phyloP scores from a whole-genome alignment of 495 filamentous ascomycete genomes.

The Lindgomyces ingoldianus region DNA sequence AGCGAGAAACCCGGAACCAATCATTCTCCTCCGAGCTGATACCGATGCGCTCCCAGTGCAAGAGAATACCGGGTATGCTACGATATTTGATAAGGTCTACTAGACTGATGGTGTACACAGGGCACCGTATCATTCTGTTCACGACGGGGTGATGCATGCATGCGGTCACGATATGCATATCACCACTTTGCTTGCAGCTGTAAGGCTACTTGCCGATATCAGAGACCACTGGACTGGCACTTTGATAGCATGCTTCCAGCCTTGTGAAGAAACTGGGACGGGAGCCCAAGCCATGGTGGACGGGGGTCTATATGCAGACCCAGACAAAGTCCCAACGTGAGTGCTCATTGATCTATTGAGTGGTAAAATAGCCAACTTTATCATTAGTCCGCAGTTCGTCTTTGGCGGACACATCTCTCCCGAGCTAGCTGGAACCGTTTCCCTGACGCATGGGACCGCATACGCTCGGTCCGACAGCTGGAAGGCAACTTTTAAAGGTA shows the following conservation, averaged over 20 bases:
- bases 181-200: conserved; percentile 53
- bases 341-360: not conserved
- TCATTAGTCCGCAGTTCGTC: conserved; percentile 56
- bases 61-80: conserved; percentile 50
- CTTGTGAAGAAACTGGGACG: conserved; percentile 56
- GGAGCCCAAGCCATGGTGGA: conserved; percentile 63
- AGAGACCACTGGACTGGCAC: conserved; percentile 57
- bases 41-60: conserved; percentile 62
- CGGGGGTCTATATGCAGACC: conserved; percentile 57
- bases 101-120: conserved; percentile 2
- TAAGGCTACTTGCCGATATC: conserved; percentile 48
- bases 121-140: conserved; percentile 56
- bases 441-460: not conserved
- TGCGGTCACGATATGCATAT: conserved; percentile 69
- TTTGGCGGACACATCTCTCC: conserved; percentile 60
- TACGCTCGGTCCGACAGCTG: not conserved
- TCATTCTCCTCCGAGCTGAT: conserved; percentile 59
- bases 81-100: conserved; percentile 12
- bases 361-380: not conserved
- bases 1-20: conserved; percentile 49
- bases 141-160: conserved; percentile 63
- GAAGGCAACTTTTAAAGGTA: conserved; percentile 4
- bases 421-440: conserved; percentile 33
- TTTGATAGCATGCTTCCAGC: conserved; percentile 61
- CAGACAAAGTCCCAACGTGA: not conserved